Conservation (phyloP, 2,329 filamentous ascomycete genomes). For the Zarea fungicola region DNA sequence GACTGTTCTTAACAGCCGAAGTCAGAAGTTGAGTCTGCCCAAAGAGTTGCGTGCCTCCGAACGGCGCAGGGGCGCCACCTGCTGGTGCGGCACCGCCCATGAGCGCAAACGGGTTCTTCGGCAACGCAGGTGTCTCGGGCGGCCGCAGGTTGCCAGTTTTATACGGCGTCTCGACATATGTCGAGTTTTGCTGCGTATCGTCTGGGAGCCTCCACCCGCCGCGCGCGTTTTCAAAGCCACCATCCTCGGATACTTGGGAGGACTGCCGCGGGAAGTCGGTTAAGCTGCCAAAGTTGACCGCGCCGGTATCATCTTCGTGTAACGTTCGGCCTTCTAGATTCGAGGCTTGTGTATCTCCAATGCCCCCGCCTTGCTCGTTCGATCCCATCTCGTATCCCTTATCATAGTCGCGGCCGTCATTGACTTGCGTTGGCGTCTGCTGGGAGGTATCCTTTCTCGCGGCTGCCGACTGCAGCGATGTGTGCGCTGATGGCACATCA, state of each 20-base stretch:
- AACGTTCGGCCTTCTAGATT: conserved; percentile 32
- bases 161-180: conserved; percentile 27
- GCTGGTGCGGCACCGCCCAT: conserved; percentile 20
- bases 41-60: conserved; percentile 47
- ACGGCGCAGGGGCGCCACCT: conserved; percentile 27
- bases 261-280: conserved; percentile 31
- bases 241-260: conserved; percentile 39
- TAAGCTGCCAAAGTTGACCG: conserved; percentile 40
- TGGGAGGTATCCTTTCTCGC: conserved; percentile 39
- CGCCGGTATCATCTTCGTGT: conserved; percentile 45
- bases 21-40: conserved; percentile 48
- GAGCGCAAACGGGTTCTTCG: conserved; percentile 41
- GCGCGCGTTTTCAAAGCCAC: conserved; percentile 32
- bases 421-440: conserved; percentile 51
- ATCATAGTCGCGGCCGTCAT: conserved; percentile 52
- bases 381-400: conserved; percentile 29
- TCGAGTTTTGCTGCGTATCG: conserved; percentile 28
- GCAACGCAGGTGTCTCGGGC: conserved; percentile 46
- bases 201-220: conserved; percentile 34
- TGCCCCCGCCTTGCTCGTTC: conserved; percentile 23
- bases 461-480: not conserved
- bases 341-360: conserved; percentile 21
- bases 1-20: conserved; percentile 47
- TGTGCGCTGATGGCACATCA: not conserved
- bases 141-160: conserved; percentile 20